Base-by-base conservation (phyloP, 768 basidiomycete genomes). In the Tubosaeta sp. region DNA sequence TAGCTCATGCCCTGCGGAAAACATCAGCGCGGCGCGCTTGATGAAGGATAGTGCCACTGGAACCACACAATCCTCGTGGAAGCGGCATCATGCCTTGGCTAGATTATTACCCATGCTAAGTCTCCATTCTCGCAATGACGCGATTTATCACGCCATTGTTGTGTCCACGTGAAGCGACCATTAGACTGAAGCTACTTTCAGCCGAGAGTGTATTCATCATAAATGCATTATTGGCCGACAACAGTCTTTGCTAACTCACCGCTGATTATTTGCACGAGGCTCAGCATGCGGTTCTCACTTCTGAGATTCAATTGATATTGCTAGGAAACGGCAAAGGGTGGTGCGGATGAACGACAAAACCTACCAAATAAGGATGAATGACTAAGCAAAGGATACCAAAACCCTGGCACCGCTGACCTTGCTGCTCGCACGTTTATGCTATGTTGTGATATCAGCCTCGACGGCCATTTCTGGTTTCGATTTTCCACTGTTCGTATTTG, bases 391-490 rank as follows among this genome's bases (percentile, higher is more conserved):
- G 29, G 30, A 46, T 35, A 35, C 19, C 36, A 3, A 27, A 65
- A 60, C 65, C 59, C 63, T 63, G 48, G 30, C 45, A 55, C 61
- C 56, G 38, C 18, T 44, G 32, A 48, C 60, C 60, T 56, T 52
- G 51, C 61, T 51, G 59, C 14, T 54, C 58, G 59, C 66, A 68
- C 63, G 61, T 66, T 68, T 59, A 66, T 68, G 63, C 50, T 65
- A 67, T 68, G 63, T 50, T 63, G 63, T 67, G 66, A 67, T 57
- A 61, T 63, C 57, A 56, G 57, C 51, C 59, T 61, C 49, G 49
- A 54, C 58, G 56, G 54, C 62, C 56, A 25, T 49, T 57, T 65
- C 59, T 64, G 64, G 52, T 59, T 64, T 44, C 53, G 56, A 31
- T 58, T 52, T 32, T 49, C 44, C 49, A 44, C 45, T 60, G 48